A percentile compares a stretch with the other conserved stretches of the same genome.
Evolutionary conservation across 345 rosid species (phyloP).

Genomic region (Lepidium aucheri): DNA sequence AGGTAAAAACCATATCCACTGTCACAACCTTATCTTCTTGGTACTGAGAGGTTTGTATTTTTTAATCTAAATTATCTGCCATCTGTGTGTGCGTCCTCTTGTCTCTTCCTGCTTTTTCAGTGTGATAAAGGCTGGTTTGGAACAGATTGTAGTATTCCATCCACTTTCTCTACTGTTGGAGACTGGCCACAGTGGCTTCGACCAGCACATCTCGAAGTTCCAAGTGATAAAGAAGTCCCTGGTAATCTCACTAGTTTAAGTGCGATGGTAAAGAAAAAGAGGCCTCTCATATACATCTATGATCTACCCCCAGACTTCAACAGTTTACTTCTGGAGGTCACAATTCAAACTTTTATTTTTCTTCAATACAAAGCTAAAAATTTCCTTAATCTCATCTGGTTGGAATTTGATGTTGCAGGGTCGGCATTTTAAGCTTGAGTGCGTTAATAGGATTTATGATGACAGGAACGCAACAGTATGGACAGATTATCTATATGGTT

Average conservation of each 20-base stretch:
- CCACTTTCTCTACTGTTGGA: slow-evolving; percentile 57
- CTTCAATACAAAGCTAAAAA: neutral
- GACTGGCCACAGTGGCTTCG: slow-evolving; percentile 94
- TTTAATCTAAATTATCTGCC: too few species aligned
- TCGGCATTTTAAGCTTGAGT: slow-evolving; percentile 79
- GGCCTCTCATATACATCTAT: slow-evolving; percentile 90
- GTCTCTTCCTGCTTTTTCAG: slow-evolving; percentile 27
- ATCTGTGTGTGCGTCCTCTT: too few species aligned
- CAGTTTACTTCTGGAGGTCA: slow-evolving; percentile 92
- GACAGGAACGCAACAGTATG: slow-evolving; percentile 70
- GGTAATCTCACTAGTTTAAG: slow-evolving; percentile 46
- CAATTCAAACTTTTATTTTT: slow-evolving; percentile 11
- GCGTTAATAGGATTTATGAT: slow-evolving; percentile 84
- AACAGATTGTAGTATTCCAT: slow-evolving; percentile 83
- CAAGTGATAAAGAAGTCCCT: slow-evolving; percentile 27
- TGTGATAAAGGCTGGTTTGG: slow-evolving; percentile 92
- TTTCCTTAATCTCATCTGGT: neutral
- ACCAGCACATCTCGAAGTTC: slow-evolving; percentile 75
- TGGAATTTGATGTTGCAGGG: slow-evolving; percentile 47
- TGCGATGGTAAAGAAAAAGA: slow-evolving; percentile 60
- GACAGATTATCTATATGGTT: slow-evolving; percentile 87
- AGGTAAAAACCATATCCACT: slow-evolving; percentile 36
- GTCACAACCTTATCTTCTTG: neutral
- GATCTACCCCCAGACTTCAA: slow-evolving; percentile 92
- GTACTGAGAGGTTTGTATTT: neutral